Evolutionary conservation across 495 filamentous ascomycete genomes (phyloP).

Genomic region (Chaetomium fimeti): DNA sequence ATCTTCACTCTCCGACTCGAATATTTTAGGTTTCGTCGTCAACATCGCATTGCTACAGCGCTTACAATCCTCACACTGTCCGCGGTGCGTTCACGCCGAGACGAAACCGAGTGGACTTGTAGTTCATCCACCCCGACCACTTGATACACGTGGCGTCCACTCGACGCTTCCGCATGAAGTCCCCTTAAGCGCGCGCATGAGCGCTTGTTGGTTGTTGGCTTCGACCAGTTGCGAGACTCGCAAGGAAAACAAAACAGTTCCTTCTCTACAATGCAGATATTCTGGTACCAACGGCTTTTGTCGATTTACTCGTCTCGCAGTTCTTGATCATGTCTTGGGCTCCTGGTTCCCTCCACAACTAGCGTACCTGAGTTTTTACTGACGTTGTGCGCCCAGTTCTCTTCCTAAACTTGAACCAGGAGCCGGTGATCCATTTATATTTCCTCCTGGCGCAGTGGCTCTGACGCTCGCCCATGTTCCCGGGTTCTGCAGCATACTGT

Average conservation of each 20-base stretch:
- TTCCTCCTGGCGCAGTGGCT: not conserved
- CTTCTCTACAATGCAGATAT: not conserved
- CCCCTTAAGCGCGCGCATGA: slow-evolving; percentile 1
- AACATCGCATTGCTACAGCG: no score
- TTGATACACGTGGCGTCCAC: not conserved
- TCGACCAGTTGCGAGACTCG: not conserved
- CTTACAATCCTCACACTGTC: no score
- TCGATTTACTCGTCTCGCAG: not conserved
- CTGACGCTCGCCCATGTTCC: not conserved
- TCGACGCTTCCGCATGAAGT: not conserved
- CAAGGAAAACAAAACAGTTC: not conserved
- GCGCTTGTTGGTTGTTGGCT: not conserved
- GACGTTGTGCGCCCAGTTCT: not conserved
- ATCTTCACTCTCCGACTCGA: no score
- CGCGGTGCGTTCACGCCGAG: no score
- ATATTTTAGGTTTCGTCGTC: no score
- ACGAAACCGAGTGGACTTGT: no score
- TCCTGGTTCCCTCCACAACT: not conserved
- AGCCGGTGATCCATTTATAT: not conserved
- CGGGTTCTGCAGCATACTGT: not conserved
- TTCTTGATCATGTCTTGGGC: not conserved
- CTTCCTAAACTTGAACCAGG: not conserved
- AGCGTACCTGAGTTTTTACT: not conserved
- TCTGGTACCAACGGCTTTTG: not conserved
- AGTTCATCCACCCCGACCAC: not conserved